Percentiles rank a stretch among this genome's conserved stretches.
Evolutionary conservation across 2,329 filamentous ascomycete species (phyloP).

Genomic region (Orbilia ellipsospora): DNA sequence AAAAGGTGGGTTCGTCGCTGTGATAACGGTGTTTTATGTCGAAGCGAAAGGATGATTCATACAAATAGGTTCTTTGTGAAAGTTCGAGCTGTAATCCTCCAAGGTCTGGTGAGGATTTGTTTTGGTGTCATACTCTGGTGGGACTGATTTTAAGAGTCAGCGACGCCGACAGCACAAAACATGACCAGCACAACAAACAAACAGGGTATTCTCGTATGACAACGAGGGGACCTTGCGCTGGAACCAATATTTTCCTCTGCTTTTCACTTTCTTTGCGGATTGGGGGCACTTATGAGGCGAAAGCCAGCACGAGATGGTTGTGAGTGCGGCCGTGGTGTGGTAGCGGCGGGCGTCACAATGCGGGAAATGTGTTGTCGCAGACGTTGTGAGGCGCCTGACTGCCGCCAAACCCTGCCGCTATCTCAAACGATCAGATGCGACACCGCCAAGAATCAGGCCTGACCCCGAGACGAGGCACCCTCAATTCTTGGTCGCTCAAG

Average conservation of each 20-base stretch:
- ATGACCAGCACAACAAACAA: background rate
- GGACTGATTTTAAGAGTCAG: background rate
- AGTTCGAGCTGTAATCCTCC: too few species aligned
- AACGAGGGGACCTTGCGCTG: too few species aligned
- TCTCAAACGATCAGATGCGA: too few species aligned
- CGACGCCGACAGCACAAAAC: background rate
- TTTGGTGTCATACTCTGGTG: background rate
- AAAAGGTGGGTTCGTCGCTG: background rate
- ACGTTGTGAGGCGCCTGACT: slow-evolving; percentile 8
- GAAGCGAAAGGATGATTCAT: background rate
- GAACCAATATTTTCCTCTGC: too few species aligned
- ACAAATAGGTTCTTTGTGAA: background rate
- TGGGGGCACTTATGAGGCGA: too few species aligned
- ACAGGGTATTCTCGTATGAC: background rate
- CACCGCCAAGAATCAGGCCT: too few species aligned
- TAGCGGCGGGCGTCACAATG: slow-evolving; percentile 3
- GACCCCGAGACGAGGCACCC: too few species aligned
- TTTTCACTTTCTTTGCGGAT: too few species aligned
- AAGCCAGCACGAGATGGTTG: too few species aligned
- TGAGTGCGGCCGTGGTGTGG: background rate
- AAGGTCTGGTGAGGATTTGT: background rate
- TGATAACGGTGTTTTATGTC: background rate
- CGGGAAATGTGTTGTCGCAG: slow-evolving; percentile 4
- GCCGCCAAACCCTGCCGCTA: background rate
- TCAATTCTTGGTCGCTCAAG: too few species aligned